Evolutionary conservation across 768 basidiomycete species (phyloP).

Genomic region (Lyophyllum atratum): DNA sequence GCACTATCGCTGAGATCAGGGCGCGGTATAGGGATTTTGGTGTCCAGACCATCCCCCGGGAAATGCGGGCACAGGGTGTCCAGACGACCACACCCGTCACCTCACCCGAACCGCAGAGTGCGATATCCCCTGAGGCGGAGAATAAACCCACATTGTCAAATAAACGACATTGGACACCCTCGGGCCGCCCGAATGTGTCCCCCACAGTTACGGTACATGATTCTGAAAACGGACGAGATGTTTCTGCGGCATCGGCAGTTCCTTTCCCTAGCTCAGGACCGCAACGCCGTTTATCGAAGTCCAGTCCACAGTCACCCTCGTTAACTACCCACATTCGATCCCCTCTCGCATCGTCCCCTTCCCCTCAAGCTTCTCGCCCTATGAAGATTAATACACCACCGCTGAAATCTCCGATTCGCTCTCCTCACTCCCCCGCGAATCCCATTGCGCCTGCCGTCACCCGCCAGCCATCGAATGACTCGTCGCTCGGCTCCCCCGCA

Average conservation of each 20-base stretch:
- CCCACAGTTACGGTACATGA: conserved; percentile 26
- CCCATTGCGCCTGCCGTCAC: conserved; percentile 19
- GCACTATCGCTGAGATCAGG: conserved; percentile 41
- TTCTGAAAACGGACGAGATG: conserved; percentile 6
- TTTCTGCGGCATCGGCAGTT: conserved; percentile 21
- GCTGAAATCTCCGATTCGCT: conserved; percentile 14
- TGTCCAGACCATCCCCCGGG: conserved; percentile 66
- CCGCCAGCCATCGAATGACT: conserved; percentile 52
- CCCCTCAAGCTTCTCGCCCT: conserved; percentile 23
- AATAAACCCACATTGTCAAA: conserved; percentile 18
- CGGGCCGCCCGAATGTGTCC: conserved; percentile 21
- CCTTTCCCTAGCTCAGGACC: conserved; percentile 18
- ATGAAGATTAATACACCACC: conserved; percentile 19
- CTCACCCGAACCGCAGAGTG: conserved; percentile 13
- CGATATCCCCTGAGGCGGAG: conserved; percentile 3
- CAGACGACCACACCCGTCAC: conserved; percentile 49
- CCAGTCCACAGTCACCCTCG: conserved; percentile 13
- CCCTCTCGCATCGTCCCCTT: conserved; percentile 6
- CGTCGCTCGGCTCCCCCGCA: conserved; percentile 49
- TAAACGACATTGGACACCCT: conserved; percentile 31
- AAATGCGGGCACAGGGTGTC: conserved; percentile 55
- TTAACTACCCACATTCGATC: conserved; percentile 15
- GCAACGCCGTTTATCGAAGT: conserved; percentile 1
- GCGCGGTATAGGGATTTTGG: conserved; percentile 66
- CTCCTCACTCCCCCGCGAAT: conserved; percentile 6